phyloP scores from a whole-genome alignment of 441 rosid species.

The Gossypium trilobum region DNA sequence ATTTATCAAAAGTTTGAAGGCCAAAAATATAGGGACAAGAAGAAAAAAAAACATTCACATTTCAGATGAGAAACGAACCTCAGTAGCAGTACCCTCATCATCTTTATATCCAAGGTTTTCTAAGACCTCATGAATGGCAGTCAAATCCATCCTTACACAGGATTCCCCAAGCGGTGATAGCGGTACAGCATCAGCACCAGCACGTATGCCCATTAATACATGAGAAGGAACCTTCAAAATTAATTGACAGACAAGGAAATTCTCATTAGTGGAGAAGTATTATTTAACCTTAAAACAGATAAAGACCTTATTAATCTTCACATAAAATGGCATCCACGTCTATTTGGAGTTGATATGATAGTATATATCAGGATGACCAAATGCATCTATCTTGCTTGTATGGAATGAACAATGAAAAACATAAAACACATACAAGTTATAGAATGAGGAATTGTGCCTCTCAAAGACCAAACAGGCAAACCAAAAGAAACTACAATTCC shows the following conservation, averaged over 20 bases:
- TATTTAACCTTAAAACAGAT: neutral
- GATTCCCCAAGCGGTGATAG: conserved; percentile 78
- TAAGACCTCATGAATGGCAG: conserved; percentile 67
- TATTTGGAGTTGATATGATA: neutral
- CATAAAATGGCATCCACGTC: neutral
- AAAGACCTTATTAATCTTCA: neutral
- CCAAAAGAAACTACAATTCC: neutral
- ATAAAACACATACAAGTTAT: neutral
- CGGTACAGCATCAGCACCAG: conserved; percentile 41
- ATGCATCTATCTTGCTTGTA: neutral
- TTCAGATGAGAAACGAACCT: conserved; percentile 36
- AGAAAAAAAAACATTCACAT: neutral
- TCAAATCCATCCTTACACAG: conserved; percentile 62
- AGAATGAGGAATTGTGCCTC: neutral
- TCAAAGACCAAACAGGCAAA: neutral
- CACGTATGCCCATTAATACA: conserved; percentile 66
- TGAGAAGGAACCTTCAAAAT: conserved; percentile 68
- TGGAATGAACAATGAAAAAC: neutral
- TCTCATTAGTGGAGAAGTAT: conserved; percentile 14
- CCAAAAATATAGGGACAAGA: neutral
- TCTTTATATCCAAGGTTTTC: conserved; percentile 68
- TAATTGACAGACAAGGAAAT: conserved; percentile 5
- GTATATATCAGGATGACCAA: neutral
- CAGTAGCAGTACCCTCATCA: conserved; percentile 77
- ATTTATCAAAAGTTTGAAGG: neutral